Base-by-base conservation (phyloP, 805 yeast species). In the Suhomyces canberraensis region DNA sequence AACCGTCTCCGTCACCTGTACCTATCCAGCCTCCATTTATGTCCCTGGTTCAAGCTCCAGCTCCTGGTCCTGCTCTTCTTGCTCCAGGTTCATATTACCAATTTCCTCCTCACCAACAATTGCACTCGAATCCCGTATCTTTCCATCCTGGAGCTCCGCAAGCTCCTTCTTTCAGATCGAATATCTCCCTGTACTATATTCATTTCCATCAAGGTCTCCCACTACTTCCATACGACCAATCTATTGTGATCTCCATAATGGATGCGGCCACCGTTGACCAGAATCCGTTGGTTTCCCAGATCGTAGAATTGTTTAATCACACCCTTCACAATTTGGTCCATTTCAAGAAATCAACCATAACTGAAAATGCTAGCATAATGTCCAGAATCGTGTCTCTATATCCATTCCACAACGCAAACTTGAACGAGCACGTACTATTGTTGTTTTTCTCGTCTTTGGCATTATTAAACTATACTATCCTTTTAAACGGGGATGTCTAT, bases 401-500 rank as follows among this genome's bases (percentile, higher is more conserved):
- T 44, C 71, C 75, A 0, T 50, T 59, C 47, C 40, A 37, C 30
- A 48, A 48, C 4, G 38, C 52, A n/a, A 37, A 37, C 9, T 33
- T 54, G 11, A 50, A 50, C 40, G 69, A 66, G 29, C 48, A 51
- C 16, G 44, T 51, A 3, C 38, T 58, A 8, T 43, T 58, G 1
- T 46, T 64, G 8, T 58, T 57, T 31, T 62, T 64, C 29, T 47
- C 58, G 6, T 41, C 64, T 5, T 51, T 66, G 31, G 42, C 64
- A 9, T 25, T 64, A 8, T 50, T 79, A 20, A 81, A 81, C 49
- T 83, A 79, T 48, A 60, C 78, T 8, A 68, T 80, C 8, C 59
- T 79, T 2, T 60, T 80, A 27, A 73, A 79, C 16, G 89, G 90
- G 0, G 76, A 75, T 35, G 67, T 71, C 24, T 78, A 75, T 48